A percentile compares a stretch with the other conserved stretches of the same genome.
phyloP scores from a whole-genome alignment of 2,329 filamentous ascomycete genomes.

The Alternaria brassicicola region DNA sequence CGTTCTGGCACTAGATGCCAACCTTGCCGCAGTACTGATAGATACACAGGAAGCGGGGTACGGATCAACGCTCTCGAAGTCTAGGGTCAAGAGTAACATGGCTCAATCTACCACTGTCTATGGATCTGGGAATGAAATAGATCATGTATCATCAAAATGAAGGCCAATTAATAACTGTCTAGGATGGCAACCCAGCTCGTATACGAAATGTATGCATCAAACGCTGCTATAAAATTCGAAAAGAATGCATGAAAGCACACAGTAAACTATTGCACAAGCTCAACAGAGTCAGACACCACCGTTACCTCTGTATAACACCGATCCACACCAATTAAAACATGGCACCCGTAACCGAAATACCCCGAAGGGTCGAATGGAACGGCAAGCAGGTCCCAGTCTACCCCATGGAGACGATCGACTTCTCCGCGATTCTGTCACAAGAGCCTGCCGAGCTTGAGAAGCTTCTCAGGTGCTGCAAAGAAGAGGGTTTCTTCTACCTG shows the following conservation, averaged over 20 bases:
- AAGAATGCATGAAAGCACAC: background rate
- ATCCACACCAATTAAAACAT: conserved; percentile 15
- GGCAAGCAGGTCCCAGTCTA: conserved; percentile 40
- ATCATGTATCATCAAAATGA: conserved; percentile 3
- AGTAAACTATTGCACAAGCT: background rate
- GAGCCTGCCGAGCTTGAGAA: conserved; percentile 61
- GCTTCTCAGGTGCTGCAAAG: conserved; percentile 57
- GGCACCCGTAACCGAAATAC: conserved; percentile 29
- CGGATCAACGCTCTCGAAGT: background rate
- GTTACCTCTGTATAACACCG: background rate
- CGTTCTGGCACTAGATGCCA: background rate
- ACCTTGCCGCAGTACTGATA: background rate
- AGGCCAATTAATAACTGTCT: background rate
- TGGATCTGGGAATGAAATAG: background rate
- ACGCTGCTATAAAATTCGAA: background rate
- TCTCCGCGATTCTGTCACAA: conserved; percentile 59
- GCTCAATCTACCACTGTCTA: conserved; percentile 4
- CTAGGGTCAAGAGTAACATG: background rate
- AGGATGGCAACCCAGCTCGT: background rate
- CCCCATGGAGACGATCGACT: conserved; percentile 57
- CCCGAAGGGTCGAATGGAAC: conserved; percentile 40
- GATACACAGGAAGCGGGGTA: conserved; percentile 1
- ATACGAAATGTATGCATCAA: background rate
- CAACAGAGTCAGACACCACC: background rate
- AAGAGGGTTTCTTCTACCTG: conserved; percentile 63